Conservation (phyloP, 495 filamentous ascomycete genomes). For the Aspergillus bertholletiae region DNA sequence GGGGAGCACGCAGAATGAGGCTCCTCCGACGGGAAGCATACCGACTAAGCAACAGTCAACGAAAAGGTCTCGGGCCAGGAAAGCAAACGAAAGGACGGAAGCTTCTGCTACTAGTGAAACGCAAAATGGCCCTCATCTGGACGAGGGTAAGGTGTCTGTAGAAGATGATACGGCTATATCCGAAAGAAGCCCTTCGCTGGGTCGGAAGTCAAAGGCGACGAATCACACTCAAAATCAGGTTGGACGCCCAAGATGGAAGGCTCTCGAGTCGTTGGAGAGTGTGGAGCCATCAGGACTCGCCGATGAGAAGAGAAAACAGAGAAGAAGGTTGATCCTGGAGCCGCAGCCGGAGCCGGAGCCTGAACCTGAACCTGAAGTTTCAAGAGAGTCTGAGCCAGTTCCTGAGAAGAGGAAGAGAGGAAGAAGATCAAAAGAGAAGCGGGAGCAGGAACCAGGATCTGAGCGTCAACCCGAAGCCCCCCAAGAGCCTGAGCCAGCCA, state of each 20-base stretch:
- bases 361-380: not conserved
- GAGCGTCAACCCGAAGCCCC: not conserved
- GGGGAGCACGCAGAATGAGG: not conserved
- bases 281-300: not conserved
- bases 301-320: not conserved
- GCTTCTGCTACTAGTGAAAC: constrained; percentile 1
- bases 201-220: not conserved
- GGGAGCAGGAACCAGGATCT: not conserved
- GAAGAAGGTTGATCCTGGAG: not conserved
- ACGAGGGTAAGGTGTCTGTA: constrained; percentile 1
- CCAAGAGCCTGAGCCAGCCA: not conserved
- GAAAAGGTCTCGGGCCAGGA: constrained; percentile 9
- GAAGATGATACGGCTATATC: not conserved
- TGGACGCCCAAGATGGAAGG: constrained; percentile 12
- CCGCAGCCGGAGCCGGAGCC: constrained; percentile 1
- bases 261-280: not conserved
- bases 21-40: not conserved
- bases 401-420: not conserved
- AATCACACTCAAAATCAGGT: constrained; percentile 12
- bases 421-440: not conserved
- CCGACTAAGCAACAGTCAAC: not conserved
- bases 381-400: not conserved
- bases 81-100: not conserved
- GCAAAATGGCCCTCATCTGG: not conserved
- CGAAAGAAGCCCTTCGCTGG: not conserved